These are phyloP conservation scores for Peltaster fructicola DNA, from an alignment of 2,329 filamentous ascomycete genomes.

Conservation along the genomic window DNA sequence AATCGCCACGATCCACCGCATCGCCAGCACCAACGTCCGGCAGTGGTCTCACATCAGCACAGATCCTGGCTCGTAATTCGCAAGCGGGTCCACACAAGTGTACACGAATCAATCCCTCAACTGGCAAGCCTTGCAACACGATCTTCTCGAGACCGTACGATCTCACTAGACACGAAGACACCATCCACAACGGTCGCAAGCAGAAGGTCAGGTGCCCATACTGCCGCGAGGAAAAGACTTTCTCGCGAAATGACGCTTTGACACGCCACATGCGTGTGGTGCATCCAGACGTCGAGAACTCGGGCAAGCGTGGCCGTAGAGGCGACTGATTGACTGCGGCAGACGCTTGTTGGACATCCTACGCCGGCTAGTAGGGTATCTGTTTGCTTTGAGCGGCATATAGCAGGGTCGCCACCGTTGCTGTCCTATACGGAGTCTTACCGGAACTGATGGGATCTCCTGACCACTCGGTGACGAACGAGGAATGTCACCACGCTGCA, in stretches of 20 bases:
- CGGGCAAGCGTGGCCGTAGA: conserved; percentile 41
- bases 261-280: conserved; percentile 90
- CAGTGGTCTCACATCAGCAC: conserved; percentile 33
- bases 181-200: conserved; percentile 88
- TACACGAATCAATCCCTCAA: conserved; percentile 83
- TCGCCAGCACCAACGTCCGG: conserved; percentile 14
- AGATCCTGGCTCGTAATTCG: conserved; percentile 49
- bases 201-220: conserved; percentile 85
- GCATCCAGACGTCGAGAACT: conserved; percentile 71
- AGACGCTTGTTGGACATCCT: too few relatives aligned
- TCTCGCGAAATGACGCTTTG: conserved; percentile 84
- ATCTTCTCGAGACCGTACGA: conserved; percentile 94
- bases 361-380: too few relatives aligned
- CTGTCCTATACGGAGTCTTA: too few relatives aligned
- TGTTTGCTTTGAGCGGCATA: too few relatives aligned
- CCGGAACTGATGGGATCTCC: too few relatives aligned
- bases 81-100: conserved; percentile 90
- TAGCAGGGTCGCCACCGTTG: too few relatives aligned
- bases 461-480: too few relatives aligned
- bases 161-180: conserved; percentile 88
- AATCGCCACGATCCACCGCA: conserved; percentile 9
- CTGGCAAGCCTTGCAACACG: conserved; percentile 85
- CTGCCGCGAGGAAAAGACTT: conserved; percentile 93
- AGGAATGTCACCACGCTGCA: too few relatives aligned
- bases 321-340: too few relatives aligned